phyloP scores from a whole-genome alignment of 164 flowering plant genomes.

The Vitis amurensis region DNA sequence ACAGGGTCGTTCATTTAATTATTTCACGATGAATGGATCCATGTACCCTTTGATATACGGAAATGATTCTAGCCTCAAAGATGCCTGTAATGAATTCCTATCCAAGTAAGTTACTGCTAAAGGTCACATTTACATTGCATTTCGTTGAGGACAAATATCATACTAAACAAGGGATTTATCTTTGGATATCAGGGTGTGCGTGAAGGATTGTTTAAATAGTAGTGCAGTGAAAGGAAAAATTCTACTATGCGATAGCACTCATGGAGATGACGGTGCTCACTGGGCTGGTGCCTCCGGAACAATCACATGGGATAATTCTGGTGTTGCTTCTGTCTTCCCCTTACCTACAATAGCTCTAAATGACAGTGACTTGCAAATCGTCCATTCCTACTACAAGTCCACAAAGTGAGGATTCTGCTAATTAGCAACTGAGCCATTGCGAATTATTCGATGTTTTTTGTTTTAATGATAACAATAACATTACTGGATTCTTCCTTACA shows the following conservation, averaged over 20 bases:
- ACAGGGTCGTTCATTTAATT: conserved; percentile 29
- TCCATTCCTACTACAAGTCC: conserved; percentile 13
- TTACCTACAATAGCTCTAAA: conserved; percentile 7
- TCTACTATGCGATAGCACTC: conserved; percentile 10
- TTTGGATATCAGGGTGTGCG: conserved; percentile 12
- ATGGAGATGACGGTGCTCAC: background rate
- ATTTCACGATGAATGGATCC: conserved; percentile 10
- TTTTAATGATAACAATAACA: background rate
- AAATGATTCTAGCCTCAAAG: background rate
- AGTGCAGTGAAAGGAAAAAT: conserved; percentile 29
- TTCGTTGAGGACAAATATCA: background rate
- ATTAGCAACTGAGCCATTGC: too few relatives aligned
- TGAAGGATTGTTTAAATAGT: conserved; percentile 2
- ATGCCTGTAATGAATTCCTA: too few relatives aligned
- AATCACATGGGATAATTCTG: background rate
- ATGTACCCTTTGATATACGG: conserved; percentile 16
- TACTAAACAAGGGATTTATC: too few relatives aligned
- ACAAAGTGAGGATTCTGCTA: conserved; percentile 12
- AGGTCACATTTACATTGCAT: background rate
- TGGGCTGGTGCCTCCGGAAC: conserved; percentile 21
- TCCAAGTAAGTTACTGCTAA: too few relatives aligned
- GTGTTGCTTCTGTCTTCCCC: background rate
- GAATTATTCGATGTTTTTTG: background rate
- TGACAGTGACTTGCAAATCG: background rate
- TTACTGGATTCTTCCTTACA: background rate